These are phyloP conservation scores for Nemania abortiva DNA, from an alignment of 2,329 filamentous ascomycete species.

Conservation along the genomic window DNA sequence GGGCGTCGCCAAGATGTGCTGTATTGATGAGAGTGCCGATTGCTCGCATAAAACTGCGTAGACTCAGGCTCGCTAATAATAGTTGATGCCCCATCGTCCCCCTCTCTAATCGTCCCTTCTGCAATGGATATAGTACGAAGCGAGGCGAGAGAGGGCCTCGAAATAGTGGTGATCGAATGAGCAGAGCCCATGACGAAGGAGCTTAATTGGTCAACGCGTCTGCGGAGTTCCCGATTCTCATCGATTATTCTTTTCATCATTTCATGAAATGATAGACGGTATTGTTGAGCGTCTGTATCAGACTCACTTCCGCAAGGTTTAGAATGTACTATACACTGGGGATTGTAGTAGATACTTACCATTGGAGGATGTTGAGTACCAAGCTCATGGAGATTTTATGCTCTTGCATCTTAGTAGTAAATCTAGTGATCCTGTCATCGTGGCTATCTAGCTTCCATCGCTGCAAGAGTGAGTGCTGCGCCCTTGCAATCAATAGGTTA, in stretches of 20 bases:
- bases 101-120: background rate
- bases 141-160: background rate
- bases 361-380: conserved; percentile 23
- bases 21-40: background rate
- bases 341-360: conserved; percentile 8
- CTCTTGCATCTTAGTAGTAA: conserved; percentile 22
- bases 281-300: conserved; percentile 28
- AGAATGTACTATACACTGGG: background rate
- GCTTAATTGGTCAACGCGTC: background rate
- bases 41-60: too few relatives aligned
- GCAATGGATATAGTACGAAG: background rate
- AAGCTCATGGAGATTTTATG: conserved; percentile 29
- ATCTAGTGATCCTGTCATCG: conserved; percentile 13
- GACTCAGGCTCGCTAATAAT: background rate
- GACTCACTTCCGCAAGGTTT: conserved; percentile 21
- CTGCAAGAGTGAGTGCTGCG: conserved; percentile 1
- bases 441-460: conserved; percentile 1
- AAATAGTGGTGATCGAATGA: conserved; percentile 1
- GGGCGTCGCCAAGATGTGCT: background rate
- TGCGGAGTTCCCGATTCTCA: conserved; percentile 24
- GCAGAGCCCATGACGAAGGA: background rate
- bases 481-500: background rate
- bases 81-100: background rate
- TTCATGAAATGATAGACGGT: background rate
- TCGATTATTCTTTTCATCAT: conserved; percentile 21